Percentiles rank a stretch among this genome's conserved stretches.
Evolutionary conservation across 805 yeast species (phyloP).

Genomic region (Ogataea kodamae): DNA sequence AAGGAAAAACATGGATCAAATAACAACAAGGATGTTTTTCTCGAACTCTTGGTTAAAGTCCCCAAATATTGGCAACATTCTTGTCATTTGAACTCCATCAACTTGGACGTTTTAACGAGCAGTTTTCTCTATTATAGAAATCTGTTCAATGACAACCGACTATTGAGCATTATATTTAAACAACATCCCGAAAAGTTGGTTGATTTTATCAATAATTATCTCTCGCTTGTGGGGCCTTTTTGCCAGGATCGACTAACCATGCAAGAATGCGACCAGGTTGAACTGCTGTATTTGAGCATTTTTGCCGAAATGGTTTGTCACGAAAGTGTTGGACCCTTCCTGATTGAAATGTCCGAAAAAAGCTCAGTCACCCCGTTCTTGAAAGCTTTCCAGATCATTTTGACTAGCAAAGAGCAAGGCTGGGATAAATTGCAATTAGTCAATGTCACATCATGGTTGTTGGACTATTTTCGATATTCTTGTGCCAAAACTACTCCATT

Average conservation of each 20-base stretch:
- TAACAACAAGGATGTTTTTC: slow-evolving; percentile 7
- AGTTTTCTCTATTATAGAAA: slow-evolving; percentile 14
- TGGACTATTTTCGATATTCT: slow-evolving; percentile 30
- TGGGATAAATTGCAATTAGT: slow-evolving; percentile 40
- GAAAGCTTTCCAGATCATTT: slow-evolving; percentile 33
- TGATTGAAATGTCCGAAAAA: slow-evolving; percentile 10
- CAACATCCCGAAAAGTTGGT: slow-evolving; percentile 5
- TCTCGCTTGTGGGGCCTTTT: neutral
- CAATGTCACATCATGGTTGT: slow-evolving; percentile 41
- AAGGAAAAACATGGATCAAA: slow-evolving; percentile 3
- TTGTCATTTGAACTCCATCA: neutral
- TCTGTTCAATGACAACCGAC: slow-evolving; percentile 11
- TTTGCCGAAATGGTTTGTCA: slow-evolving; percentile 27
- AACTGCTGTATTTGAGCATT: slow-evolving; percentile 24
- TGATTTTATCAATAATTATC: slow-evolving; percentile 4
- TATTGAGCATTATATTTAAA: slow-evolving; percentile 10
- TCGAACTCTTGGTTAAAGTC: slow-evolving; percentile 8
- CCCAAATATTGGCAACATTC: slow-evolving; percentile 3
- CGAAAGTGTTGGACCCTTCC: slow-evolving; percentile 33
- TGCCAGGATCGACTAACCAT: slow-evolving; percentile 10
- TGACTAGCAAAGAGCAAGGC: slow-evolving; percentile 35
- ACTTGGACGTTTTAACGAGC: slow-evolving; percentile 9
- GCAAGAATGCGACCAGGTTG: slow-evolving; percentile 12
- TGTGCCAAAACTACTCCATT: slow-evolving; percentile 16
- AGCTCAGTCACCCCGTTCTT: slow-evolving; percentile 21